Evolutionary conservation across 257 asterid genomes (phyloP).

Genomic region (Nicotiana noctiflora): DNA sequence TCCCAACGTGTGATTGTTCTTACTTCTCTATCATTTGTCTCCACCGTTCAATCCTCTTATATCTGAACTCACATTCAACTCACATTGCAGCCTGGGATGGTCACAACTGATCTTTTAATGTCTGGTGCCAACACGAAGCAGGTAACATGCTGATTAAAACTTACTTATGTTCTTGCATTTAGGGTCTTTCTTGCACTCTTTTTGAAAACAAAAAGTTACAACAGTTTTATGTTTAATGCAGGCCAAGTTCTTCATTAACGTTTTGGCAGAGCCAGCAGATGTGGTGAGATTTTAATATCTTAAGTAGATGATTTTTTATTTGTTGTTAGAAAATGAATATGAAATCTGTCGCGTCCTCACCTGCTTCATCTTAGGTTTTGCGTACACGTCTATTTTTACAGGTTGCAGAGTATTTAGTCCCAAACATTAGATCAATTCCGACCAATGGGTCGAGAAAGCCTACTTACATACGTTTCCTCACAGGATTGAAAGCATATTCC

Average conservation of each 20-base stretch:
- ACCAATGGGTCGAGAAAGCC: slow-evolving; percentile 66
- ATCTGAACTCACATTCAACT: slow-evolving; percentile 1
- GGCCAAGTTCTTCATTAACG: slow-evolving; percentile 97
- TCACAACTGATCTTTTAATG: slow-evolving; percentile 96
- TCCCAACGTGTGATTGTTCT: neutral
- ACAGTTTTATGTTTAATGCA: slow-evolving; percentile 22
- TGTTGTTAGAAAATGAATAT: neutral
- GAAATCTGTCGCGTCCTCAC: neutral
- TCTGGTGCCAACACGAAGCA: slow-evolving; percentile 92
- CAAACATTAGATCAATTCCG: slow-evolving; percentile 70
- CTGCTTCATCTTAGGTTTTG: neutral
- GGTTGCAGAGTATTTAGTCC: slow-evolving; percentile 89
- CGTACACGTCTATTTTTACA: slow-evolving; percentile 12
- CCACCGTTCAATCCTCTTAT: neutral
- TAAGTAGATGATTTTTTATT: neutral
- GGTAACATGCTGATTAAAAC: slow-evolving; percentile 25
- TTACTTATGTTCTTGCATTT: neutral
- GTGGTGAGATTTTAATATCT: slow-evolving; percentile 41
- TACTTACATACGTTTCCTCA: slow-evolving; percentile 88
- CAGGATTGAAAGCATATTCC: slow-evolving; percentile 90
- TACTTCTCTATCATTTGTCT: neutral
- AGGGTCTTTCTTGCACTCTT: neutral
- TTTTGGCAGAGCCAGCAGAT: slow-evolving; percentile 94
- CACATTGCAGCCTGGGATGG: slow-evolving; percentile 89
- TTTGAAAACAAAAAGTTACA: neutral